phyloP scores from a whole-genome alignment of 2,329 filamentous ascomycete species.

The Penicillium sp. region DNA sequence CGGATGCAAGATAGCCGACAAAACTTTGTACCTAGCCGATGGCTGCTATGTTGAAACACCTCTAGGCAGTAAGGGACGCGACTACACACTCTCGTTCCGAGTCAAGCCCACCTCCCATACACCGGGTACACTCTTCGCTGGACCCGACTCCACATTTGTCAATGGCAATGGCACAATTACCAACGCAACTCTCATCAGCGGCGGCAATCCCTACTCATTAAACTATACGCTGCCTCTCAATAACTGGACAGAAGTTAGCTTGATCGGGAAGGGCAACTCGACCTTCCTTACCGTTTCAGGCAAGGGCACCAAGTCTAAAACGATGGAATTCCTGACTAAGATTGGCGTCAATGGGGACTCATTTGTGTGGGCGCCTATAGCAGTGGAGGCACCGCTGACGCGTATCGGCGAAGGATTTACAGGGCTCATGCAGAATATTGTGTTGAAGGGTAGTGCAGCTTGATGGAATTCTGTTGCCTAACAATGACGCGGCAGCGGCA shows the following conservation, averaged over 20 bases:
- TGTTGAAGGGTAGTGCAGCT: constrained; percentile 4
- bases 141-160: constrained; percentile 45
- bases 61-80: constrained; percentile 52
- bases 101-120: constrained; percentile 36
- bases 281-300: constrained; percentile 32
- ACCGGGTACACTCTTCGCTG: constrained; percentile 46
- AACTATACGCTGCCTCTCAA: constrained; percentile 44
- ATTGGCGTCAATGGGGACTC: constrained; percentile 15
- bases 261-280: constrained; percentile 37
- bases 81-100: constrained; percentile 56
- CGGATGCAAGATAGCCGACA: constrained; percentile 37
- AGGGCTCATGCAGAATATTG: constrained; percentile 14
- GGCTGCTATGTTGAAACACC: constrained; percentile 51
- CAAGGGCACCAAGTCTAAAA: background rate
- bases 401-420: constrained; percentile 20
- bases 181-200: constrained; percentile 41
- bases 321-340: constrained; percentile 12
- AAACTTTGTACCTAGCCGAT: constrained; percentile 33
- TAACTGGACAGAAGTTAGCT: constrained; percentile 36
- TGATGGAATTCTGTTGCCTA: background rate
- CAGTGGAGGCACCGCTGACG: constrained; percentile 34
- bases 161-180: constrained; percentile 33
- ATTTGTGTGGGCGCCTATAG: constrained; percentile 10
- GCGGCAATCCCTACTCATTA: constrained; percentile 41
- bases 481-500: background rate